Conservation (phyloP, 2,329 filamentous ascomycete genomes). For the Nemania sp. region DNA sequence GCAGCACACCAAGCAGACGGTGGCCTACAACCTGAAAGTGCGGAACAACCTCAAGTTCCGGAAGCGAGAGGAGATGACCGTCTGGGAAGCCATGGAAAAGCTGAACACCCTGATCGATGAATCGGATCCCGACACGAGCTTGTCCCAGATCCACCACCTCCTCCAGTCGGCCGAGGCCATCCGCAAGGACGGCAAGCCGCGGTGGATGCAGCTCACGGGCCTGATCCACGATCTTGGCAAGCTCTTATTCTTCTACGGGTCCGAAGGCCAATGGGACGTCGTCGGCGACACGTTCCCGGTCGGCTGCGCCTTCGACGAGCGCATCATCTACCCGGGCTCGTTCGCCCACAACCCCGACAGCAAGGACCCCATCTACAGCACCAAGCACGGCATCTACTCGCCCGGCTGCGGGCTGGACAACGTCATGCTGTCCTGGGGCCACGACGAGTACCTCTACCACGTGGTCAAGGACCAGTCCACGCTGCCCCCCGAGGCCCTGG, state of each 20-base stretch:
- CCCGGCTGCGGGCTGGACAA: conserved; percentile 82
- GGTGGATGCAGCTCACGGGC: conserved; percentile 80
- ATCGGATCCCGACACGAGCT: conserved; percentile 84
- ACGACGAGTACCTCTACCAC: conserved; percentile 87
- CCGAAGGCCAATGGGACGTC: conserved; percentile 90
- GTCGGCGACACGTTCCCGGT: conserved; percentile 86
- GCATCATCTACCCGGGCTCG: conserved; percentile 80
- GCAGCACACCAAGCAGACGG: conserved; percentile 72
- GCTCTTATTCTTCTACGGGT: conserved; percentile 78
- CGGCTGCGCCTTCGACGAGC: conserved; percentile 73
- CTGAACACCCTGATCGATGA: conserved; percentile 90
- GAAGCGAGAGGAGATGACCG: conserved; percentile 70
- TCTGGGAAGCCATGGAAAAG: conserved; percentile 93
- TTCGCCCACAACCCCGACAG: conserved; percentile 79
- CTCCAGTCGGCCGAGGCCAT: conserved; percentile 90
- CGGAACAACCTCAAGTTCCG: conserved; percentile 72
- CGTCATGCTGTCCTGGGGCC: conserved; percentile 88
- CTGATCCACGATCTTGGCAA: conserved; percentile 82
- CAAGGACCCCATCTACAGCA: conserved; percentile 71
- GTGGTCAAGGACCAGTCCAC: conserved; percentile 81
- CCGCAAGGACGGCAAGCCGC: conserved; percentile 78
- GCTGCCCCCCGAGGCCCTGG: conserved; percentile 79
- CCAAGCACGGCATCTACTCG: conserved; percentile 78
- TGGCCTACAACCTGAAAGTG: conserved; percentile 82
- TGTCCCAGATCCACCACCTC: conserved; percentile 88